phyloP scores from a whole-genome alignment of 768 basidiomycete species.

The Mycena polygramma region DNA sequence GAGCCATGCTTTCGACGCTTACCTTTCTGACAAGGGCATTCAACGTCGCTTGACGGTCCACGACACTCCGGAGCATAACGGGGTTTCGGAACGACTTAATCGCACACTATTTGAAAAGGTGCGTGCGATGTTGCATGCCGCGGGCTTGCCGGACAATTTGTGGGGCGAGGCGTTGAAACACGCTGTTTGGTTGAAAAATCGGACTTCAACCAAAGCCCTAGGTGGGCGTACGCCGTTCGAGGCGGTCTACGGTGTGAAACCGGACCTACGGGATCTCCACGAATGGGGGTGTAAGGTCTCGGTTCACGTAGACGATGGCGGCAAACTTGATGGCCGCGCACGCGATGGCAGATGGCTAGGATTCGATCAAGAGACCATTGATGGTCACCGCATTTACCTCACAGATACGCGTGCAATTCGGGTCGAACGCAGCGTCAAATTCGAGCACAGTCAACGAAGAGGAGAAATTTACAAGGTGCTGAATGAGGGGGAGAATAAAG shows the following conservation, averaged over 20 bases:
- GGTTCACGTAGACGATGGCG: slow-evolving; percentile 45
- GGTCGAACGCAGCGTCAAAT: slow-evolving; percentile 47
- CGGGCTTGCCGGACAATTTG: slow-evolving; percentile 49
- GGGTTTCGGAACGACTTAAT: slow-evolving; percentile 53
- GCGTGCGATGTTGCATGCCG: slow-evolving; percentile 51
- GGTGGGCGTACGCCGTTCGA: slow-evolving; percentile 47
- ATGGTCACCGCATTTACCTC: slow-evolving; percentile 49
- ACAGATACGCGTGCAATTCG: slow-evolving; percentile 40
- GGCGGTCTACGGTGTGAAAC: slow-evolving; percentile 45
- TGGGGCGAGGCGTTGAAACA: slow-evolving; percentile 56
- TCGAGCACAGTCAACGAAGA: slow-evolving; percentile 5
- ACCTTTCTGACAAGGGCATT: slow-evolving; percentile 38
- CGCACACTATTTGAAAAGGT: slow-evolving; percentile 47
- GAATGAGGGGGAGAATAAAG: slow-evolving; percentile 32
- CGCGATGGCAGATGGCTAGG: slow-evolving; percentile 22
- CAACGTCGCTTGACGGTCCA: slow-evolving; percentile 40
- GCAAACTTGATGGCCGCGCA: slow-evolving; percentile 38
- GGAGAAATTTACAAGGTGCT: slow-evolving; percentile 21
- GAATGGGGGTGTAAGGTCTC: slow-evolving; percentile 52
- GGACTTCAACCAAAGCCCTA: slow-evolving; percentile 44
- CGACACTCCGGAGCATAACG: slow-evolving; percentile 50
- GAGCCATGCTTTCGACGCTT: slow-evolving; percentile 36
- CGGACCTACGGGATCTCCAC: slow-evolving; percentile 44
- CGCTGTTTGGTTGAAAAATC: slow-evolving; percentile 54
- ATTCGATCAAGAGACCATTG: slow-evolving; percentile 10